phyloP scores from a whole-genome alignment of 73 alveolate genomes.

The Paramecium primaurelia region DNA sequence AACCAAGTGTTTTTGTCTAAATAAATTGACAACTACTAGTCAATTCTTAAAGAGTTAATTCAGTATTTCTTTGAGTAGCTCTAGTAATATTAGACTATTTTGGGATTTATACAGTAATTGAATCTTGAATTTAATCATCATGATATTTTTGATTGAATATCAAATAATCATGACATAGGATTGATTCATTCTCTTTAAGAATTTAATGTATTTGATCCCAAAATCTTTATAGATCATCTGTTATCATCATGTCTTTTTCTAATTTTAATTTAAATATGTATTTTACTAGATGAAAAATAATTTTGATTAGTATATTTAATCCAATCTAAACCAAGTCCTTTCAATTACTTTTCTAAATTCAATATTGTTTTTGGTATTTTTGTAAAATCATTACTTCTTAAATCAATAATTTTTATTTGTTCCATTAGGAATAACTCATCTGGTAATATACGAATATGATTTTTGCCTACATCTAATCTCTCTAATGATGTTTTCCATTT shows the following conservation, averaged over 20 bases:
- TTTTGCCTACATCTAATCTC: constrained; percentile 26
- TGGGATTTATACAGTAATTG: not conserved
- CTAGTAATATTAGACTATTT: not conserved
- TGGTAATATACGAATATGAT: constrained; percentile 21
- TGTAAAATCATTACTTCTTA: constrained; percentile 37
- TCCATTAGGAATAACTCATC: not conserved
- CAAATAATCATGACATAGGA: not conserved
- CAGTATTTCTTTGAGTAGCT: not conserved
- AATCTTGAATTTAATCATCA: not conserved
- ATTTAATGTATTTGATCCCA: not conserved
- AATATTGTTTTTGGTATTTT: not conserved
- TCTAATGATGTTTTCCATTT: not conserved
- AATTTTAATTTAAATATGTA: not conserved
- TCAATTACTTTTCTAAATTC: not conserved
- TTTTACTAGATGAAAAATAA: not conserved
- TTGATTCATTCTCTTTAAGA: not conserved
- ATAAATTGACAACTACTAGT: not conserved
- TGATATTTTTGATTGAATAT: not conserved
- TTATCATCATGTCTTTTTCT: not conserved
- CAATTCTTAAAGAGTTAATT: not conserved
- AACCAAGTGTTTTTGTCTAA: not conserved
- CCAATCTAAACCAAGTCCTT: constrained; percentile 40
- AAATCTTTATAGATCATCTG: not conserved
- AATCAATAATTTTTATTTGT: not conserved
- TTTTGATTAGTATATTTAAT: not conserved